These are phyloP conservation scores for Colletotrichum liriopes DNA, from an alignment of 2,329 filamentous ascomycete species.

Conservation along the genomic window DNA sequence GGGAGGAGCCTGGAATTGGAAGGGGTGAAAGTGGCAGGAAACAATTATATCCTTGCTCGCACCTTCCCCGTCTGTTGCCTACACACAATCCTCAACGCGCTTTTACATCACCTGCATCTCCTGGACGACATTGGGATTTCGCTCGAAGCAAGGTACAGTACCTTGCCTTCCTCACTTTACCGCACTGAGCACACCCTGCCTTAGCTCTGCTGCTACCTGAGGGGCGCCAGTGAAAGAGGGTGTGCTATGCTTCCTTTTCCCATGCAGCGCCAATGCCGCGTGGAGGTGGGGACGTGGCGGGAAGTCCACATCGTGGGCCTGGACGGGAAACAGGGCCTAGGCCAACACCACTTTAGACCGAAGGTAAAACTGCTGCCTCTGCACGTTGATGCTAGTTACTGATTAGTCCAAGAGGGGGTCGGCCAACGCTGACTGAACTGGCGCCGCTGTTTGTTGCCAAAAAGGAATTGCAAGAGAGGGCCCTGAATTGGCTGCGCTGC, in stretches of 20 bases:
- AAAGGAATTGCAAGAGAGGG: neutral
- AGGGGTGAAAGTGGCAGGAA: conserved; percentile 21
- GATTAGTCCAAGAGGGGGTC: neutral
- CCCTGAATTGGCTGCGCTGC: neutral
- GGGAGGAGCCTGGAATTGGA: conserved; percentile 14
- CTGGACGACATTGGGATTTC: neutral
- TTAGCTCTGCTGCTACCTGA: conserved; percentile 18
- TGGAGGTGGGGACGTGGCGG: conserved; percentile 34
- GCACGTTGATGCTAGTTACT: conserved; percentile 17
- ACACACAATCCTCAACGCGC: neutral
- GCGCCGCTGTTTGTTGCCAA: neutral
- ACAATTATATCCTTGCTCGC: conserved; percentile 14
- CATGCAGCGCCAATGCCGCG: conserved; percentile 27
- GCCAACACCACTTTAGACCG: conserved; percentile 17
- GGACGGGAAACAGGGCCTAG: conserved; percentile 20
- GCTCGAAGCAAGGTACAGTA: conserved; percentile 1
- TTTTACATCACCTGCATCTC: conserved; percentile 5
- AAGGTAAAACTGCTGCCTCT: conserved; percentile 10
- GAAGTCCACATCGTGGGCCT: conserved; percentile 11
- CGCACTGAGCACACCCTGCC: conserved; percentile 22
- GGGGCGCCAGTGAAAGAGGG: conserved; percentile 31
- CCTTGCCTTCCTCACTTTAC: neutral
- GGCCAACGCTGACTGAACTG: neutral
- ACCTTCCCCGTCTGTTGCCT: neutral
- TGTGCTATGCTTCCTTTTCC: conserved; percentile 33